These are phyloP conservation scores for Raphanus raphanistrum DNA, from an alignment of 345 rosid genomes.

Conservation along the genomic window DNA sequence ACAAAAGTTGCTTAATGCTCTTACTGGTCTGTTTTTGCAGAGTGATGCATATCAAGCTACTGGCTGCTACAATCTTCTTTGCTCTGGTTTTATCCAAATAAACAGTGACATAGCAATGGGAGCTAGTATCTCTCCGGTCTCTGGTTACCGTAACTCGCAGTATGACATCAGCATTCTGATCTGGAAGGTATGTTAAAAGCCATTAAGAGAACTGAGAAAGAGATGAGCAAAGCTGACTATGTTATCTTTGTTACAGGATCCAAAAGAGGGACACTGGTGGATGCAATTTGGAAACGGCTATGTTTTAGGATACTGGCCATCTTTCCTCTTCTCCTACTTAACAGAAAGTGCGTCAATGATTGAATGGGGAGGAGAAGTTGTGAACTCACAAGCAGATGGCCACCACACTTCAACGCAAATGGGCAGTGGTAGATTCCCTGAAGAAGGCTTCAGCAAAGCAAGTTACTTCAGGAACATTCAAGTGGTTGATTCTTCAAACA, in stretches of 20 bases:
- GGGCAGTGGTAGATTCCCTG: slow-evolving; percentile 97
- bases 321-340: slow-evolving; percentile 90
- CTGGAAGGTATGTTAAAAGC: slow-evolving; percentile 72
- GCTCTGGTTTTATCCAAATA: slow-evolving; percentile 94
- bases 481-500: slow-evolving; percentile 85
- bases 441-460: slow-evolving; percentile 56
- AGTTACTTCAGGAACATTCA: slow-evolving; percentile 85
- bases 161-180: slow-evolving; percentile 95
- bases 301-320: slow-evolving; percentile 95
- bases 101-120: slow-evolving; percentile 97
- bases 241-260: slow-evolving; percentile 31
- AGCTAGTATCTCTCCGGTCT: slow-evolving; percentile 93
- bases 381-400: slow-evolving; percentile 50
- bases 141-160: slow-evolving; percentile 77
- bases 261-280: slow-evolving; percentile 1
- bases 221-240: background rate
- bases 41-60: slow-evolving; percentile 99
- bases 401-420: slow-evolving; percentile 92
- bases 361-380: background rate
- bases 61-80: slow-evolving; percentile 94
- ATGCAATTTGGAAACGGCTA: slow-evolving; percentile 61
- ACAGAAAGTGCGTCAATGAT: slow-evolving; percentile 38
- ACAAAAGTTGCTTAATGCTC: too few species aligned
- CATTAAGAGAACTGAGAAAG: background rate
- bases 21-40: slow-evolving; percentile 52